A percentile compares a stretch with the other conserved stretches of the same genome.
phyloP scores from a whole-genome alignment of 2,329 filamentous ascomycete genomes.

The Aspergillus proliferans region DNA sequence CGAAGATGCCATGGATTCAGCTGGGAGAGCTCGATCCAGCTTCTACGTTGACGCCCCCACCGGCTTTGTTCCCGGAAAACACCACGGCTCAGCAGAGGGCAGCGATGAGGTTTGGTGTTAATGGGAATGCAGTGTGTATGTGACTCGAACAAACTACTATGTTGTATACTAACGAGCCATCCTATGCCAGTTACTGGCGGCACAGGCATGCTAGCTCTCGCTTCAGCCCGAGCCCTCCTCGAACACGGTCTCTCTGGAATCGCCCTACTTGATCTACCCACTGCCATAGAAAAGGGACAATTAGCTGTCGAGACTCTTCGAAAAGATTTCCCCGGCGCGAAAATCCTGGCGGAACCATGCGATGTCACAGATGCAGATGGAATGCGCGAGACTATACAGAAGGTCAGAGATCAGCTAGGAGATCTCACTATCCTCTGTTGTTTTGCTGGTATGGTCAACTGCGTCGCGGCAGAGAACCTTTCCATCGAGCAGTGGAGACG shows the following conservation, averaged over 20 bases:
- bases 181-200: slow-evolving; percentile 56
- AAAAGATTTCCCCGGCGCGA: slow-evolving; percentile 48
- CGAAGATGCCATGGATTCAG: slow-evolving; percentile 18
- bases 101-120: slow-evolving; percentile 22
- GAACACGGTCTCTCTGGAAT: slow-evolving; percentile 59
- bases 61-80: slow-evolving; percentile 15
- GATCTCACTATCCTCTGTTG: slow-evolving; percentile 53
- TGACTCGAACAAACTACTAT: background rate
- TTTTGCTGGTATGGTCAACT: slow-evolving; percentile 64
- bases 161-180: background rate
- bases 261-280: slow-evolving; percentile 55
- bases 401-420: slow-evolving; percentile 35
- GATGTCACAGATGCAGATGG: slow-evolving; percentile 52
- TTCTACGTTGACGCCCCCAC: slow-evolving; percentile 21
- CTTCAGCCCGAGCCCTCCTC: slow-evolving; percentile 55
- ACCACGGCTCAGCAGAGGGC: slow-evolving; percentile 20
- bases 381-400: slow-evolving; percentile 9
- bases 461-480: slow-evolving; percentile 55
- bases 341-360: slow-evolving; percentile 48
- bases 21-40: slow-evolving; percentile 13
- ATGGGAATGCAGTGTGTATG: slow-evolving; percentile 25
- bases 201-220: slow-evolving; percentile 56
- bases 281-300: slow-evolving; percentile 33
- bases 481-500: slow-evolving; percentile 53
- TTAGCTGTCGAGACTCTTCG: slow-evolving; percentile 42